These are phyloP conservation scores for Nitzschia palea DNA, from an alignment of 108 stramenopile genomes.

Conservation along the genomic window DNA sequence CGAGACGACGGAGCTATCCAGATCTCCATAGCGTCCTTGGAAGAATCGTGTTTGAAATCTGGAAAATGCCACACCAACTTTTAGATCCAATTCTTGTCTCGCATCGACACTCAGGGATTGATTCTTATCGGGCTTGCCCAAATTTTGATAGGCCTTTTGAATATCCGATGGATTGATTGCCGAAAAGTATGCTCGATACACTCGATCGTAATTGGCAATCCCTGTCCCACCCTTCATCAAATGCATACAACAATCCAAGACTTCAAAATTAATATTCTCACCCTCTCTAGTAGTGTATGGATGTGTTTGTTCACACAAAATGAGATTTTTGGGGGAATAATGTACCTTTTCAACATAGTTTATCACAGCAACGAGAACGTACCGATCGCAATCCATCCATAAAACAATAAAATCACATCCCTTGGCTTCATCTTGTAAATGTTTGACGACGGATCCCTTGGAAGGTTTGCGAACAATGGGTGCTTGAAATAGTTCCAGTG, in stretches of 20 bases:
- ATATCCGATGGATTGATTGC: slow-evolving; percentile 94
- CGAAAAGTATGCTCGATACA: slow-evolving; percentile 93
- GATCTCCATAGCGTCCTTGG: slow-evolving; percentile 88
- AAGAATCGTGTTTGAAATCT: slow-evolving; percentile 94
- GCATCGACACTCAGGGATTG: slow-evolving; percentile 93
- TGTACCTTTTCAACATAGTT: too few relatives aligned
- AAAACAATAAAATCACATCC: slow-evolving; percentile 83
- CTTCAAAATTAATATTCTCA: slow-evolving; percentile 97
- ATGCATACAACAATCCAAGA: slow-evolving; percentile 81
- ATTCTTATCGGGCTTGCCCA: slow-evolving; percentile 85
- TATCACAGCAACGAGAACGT: too few relatives aligned
- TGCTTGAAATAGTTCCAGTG: slow-evolving; percentile 86
- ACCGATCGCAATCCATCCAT: slow-evolving; percentile 95
- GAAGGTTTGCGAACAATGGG: slow-evolving; percentile 72
- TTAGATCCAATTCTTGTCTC: slow-evolving; percentile 94
- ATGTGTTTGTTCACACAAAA: too few relatives aligned
- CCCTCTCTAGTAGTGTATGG: slow-evolving; percentile 66
- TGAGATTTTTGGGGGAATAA: too few relatives aligned
- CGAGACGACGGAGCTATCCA: slow-evolving; percentile 85
- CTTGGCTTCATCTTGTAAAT: slow-evolving; percentile 73
- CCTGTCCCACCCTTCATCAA: slow-evolving; percentile 52
- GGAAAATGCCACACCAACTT: slow-evolving; percentile 95
- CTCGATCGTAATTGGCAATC: slow-evolving; percentile 66
- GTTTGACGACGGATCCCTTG: slow-evolving; percentile 78
- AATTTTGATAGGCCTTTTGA: slow-evolving; percentile 71